A percentile compares a stretch with the other conserved stretches of the same genome.
Evolutionary conservation across 2,329 filamentous ascomycete species (phyloP).

Genomic region (Penicillium sp.): DNA sequence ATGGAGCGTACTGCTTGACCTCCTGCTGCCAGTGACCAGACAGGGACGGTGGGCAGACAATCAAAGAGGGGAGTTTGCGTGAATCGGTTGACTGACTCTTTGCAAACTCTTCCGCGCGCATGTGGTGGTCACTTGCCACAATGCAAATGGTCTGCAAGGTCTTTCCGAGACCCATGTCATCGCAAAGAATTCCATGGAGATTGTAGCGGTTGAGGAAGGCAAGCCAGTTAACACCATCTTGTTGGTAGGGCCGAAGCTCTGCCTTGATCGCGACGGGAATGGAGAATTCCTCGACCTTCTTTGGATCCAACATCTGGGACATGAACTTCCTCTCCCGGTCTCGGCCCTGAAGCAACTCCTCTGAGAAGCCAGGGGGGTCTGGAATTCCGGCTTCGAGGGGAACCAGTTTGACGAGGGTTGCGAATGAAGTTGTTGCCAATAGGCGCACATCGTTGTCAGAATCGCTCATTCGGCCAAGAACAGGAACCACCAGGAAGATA

Average conservation of each 20-base stretch:
- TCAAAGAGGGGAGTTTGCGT: conserved; percentile 81
- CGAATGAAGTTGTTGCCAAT: conserved; percentile 94
- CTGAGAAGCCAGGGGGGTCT: conserved; percentile 88
- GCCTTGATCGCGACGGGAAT: conserved; percentile 98
- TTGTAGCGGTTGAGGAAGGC: conserved; percentile 98
- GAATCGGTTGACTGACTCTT: conserved; percentile 78
- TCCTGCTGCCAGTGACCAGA: conserved; percentile 99
- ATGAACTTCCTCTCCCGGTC: conserved; percentile 97
- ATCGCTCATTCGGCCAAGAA: conserved; percentile 96
- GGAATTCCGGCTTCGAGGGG: conserved; percentile 96
- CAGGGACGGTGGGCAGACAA: conserved; percentile 92
- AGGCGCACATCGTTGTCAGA: conserved; percentile 94
- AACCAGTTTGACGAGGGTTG: conserved; percentile 93
- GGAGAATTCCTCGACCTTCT: conserved; percentile 91
- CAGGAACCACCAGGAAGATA: conserved; percentile 97
- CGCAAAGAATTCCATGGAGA: conserved; percentile 95
- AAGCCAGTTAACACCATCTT: conserved; percentile 98
- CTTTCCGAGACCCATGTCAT: conserved; percentile 98
- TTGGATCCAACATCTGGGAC: conserved; percentile 89
- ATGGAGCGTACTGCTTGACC: conserved; percentile 92
- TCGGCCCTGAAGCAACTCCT: conserved; percentile 82
- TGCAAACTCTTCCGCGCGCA: conserved; percentile 85
- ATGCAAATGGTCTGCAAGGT: conserved; percentile 97
- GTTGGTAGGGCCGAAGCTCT: conserved; percentile 92
- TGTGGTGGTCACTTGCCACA: conserved; percentile 94